These are phyloP conservation scores for Ochromonas danica DNA, from an alignment of 108 stramenopile genomes.

Conservation along the genomic window DNA sequence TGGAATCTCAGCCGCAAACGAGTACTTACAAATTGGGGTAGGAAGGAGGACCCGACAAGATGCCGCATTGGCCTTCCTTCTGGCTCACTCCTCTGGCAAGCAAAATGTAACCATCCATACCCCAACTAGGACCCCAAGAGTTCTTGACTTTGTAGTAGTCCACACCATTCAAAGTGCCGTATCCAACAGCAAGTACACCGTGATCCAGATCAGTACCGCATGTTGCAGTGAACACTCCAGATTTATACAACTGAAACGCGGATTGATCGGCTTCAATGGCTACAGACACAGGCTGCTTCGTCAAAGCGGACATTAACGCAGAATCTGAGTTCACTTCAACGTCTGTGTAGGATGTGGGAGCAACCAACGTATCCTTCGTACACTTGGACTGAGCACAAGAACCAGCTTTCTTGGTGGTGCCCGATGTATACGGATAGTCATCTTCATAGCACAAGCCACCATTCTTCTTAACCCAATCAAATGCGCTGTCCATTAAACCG, in stretches of 20 bases:
- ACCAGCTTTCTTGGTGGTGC: constrained; percentile 40
- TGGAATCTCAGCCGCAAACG: no score
- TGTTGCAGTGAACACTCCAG: constrained; percentile 48
- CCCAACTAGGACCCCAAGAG: constrained; percentile 75
- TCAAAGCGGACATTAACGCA: constrained; percentile 65
- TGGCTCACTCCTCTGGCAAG: no score
- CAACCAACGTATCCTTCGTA: no score
- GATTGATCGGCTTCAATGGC: constrained; percentile 53
- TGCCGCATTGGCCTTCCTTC: no score
- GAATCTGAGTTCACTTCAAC: constrained; percentile 61
- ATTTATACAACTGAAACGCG: constrained; percentile 51
- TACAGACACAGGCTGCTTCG: constrained; percentile 58
- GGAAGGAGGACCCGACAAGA: no score
- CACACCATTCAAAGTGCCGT: constrained; percentile 33
- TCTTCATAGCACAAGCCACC: constrained; percentile 79
- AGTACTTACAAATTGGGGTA: no score
- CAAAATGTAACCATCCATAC: constrained; percentile 74
- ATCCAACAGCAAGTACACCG: constrained; percentile 43
- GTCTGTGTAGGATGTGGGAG: constrained; percentile 42
- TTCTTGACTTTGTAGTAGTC: constrained; percentile 68
- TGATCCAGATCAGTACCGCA: no score
- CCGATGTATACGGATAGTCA: constrained; percentile 80
- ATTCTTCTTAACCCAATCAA: constrained; percentile 73
- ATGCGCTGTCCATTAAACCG: constrained; percentile 91
- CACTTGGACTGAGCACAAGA: constrained; percentile 58